These are phyloP conservation scores for Peribolospora baueri DNA, from an alignment of 768 basidiomycete genomes.

Conservation along the genomic window DNA sequence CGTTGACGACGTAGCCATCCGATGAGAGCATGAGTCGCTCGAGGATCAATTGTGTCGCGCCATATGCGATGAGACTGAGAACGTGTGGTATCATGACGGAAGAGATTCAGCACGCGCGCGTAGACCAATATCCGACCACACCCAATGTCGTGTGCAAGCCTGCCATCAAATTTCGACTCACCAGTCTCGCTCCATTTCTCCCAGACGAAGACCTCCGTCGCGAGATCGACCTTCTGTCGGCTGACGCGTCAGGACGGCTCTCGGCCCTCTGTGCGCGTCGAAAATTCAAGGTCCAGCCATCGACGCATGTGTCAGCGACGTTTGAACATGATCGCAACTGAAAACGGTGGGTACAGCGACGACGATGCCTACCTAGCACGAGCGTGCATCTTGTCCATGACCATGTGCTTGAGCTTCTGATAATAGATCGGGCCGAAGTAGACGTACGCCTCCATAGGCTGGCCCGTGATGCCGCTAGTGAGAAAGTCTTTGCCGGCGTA, in stretches of 20 bases:
- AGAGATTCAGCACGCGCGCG: no score
- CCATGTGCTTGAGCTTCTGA: slow-evolving; percentile 57
- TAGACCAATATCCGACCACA: no score
- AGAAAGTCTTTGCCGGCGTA: slow-evolving; percentile 99
- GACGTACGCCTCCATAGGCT: slow-evolving; percentile 85
- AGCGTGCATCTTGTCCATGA: slow-evolving; percentile 99
- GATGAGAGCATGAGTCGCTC: slow-evolving; percentile 98
- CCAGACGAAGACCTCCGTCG: slow-evolving; percentile 85
- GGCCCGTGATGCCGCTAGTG: slow-evolving; percentile 91
- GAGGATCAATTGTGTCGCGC: slow-evolving; percentile 85
- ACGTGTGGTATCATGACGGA: neutral
- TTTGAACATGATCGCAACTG: neutral
- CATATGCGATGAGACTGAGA: slow-evolving; percentile 54
- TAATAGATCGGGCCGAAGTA: slow-evolving; percentile 59
- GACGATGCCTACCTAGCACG: slow-evolving; percentile 46
- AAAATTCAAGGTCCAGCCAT: neutral
- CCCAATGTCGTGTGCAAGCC: neutral
- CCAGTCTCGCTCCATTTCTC: slow-evolving; percentile 99
- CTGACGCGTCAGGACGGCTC: slow-evolving; percentile 85
- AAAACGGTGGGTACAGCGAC: slow-evolving; percentile 1
- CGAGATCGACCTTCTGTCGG: slow-evolving; percentile 95
- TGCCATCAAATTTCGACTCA: slow-evolving; percentile 10
- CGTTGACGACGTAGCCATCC: slow-evolving; percentile 91
- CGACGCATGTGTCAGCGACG: neutral
- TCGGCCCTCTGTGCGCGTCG: slow-evolving; percentile 45